Base-by-base conservation (phyloP, 2,329 filamentous ascomycete species). In the Xylaria sp. region DNA sequence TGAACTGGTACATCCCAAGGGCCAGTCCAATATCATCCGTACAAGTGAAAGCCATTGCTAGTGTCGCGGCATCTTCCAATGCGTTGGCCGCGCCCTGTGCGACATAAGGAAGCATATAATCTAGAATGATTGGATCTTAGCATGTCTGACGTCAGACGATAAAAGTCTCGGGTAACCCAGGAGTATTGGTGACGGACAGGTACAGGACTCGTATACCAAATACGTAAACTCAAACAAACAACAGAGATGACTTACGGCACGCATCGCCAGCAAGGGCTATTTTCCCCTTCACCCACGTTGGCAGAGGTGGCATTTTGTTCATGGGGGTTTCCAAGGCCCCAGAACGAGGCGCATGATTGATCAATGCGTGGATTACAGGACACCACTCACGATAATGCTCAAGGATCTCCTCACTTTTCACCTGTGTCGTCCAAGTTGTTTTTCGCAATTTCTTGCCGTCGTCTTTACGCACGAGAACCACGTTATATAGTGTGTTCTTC, bases 241-340 rank as follows among this genome's bases (percentile, higher is more conserved):
- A 3, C n/a, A 9, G 18, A 48, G 50, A 10, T 12, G 13, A 69
- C 69, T 61, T 47, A 69, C 69, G 69, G 27, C 66, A 71, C 9
- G 69, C 61, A 59, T 72, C 70, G 78, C 69, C 69, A 13, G 64
- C 66, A 13, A 72, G 69, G 2, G 66, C 66, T 40, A 71, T 54
- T 27, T 55, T 57, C 10, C 69, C 70, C 32, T 53, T 69, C 0
- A 88, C 82, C 90, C 90, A 92, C 4, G 86, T 89, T 0, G 86
- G 85, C 4, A 92, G 78, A 0, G 88, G 88, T 44, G 87, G 84
- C 74, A 91, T 88, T 4, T 88, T 85, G 29, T 88, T 82, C 53
- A 92, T 79, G 71, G 88, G 89, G 87, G 90, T 92, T 76, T 92
- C 89, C 71, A 88, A 87, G 5, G 92, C 85, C 71, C 89, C 88